Evolutionary conservation across 441 rosid species (phyloP).

Genomic region (Gossypium schwendimanii): DNA sequence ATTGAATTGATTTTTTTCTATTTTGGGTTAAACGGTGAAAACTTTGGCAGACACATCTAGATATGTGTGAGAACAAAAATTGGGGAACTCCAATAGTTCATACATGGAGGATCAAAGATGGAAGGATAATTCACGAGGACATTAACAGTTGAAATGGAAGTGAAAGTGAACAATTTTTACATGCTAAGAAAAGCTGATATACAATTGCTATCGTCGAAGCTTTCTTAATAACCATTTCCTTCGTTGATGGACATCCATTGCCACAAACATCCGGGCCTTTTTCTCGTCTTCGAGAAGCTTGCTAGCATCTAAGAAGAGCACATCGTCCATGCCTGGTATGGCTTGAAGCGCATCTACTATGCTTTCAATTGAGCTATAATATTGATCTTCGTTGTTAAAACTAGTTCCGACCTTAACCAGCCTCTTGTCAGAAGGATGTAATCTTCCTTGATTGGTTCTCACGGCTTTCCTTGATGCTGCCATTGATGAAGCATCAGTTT

Average conservation of each 20-base stretch:
- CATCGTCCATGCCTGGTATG: conserved; percentile 44
- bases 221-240: conserved; percentile 39
- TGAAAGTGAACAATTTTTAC: background rate
- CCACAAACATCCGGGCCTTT: conserved; percentile 34
- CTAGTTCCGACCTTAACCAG: background rate
- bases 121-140: background rate
- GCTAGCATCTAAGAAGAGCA: conserved; percentile 46
- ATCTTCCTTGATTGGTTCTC: conserved; percentile 20
- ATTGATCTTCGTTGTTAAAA: conserved; percentile 8
- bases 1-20: no score
- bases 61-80: background rate
- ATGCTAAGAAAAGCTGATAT: background rate
- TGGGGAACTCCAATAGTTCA: background rate
- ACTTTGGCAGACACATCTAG: no score
- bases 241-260: conserved; percentile 34
- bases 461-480: conserved; percentile 22
- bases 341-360: conserved; percentile 47
- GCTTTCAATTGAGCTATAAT: conserved; percentile 29
- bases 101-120: background rate
- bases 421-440: conserved; percentile 12
- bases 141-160: background rate
- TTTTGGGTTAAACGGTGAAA: no score
- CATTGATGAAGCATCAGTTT: conserved; percentile 18
- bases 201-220: conserved; percentile 22
- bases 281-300: conserved; percentile 41